phyloP scores from a whole-genome alignment of 2,329 filamentous ascomycete genomes.

The Mariannaea elegans region DNA sequence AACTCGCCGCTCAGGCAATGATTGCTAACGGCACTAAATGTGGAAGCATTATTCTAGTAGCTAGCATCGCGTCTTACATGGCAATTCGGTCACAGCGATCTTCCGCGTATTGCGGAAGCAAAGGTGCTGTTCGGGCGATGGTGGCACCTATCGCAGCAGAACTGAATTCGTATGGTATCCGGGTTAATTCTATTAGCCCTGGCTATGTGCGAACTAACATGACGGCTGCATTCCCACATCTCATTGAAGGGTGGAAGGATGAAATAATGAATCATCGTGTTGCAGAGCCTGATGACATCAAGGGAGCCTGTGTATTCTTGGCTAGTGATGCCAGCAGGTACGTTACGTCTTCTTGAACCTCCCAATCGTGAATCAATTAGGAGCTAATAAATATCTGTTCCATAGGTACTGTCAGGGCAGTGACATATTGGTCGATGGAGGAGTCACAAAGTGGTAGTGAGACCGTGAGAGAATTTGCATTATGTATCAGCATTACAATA shows the following conservation, averaged over 20 bases:
- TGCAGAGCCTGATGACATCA: slow-evolving; percentile 59
- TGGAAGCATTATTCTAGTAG: slow-evolving; percentile 62
- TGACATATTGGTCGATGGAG: slow-evolving; percentile 57
- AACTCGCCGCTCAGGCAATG: slow-evolving; percentile 60
- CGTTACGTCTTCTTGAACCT: slow-evolving; percentile 32
- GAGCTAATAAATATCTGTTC: background rate
- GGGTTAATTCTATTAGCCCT: slow-evolving; percentile 58
- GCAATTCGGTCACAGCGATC: slow-evolving; percentile 58
- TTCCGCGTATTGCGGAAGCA: slow-evolving; percentile 43
- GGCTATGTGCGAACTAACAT: slow-evolving; percentile 55
- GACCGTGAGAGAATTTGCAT: background rate
- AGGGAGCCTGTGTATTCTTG: slow-evolving; percentile 57
- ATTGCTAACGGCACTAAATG: slow-evolving; percentile 58
- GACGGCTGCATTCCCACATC: slow-evolving; percentile 55
- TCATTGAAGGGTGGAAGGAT: slow-evolving; percentile 58
- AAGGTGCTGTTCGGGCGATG: slow-evolving; percentile 39
- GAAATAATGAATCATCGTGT: slow-evolving; percentile 58
- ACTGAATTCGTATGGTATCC: slow-evolving; percentile 50
- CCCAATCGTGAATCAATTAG: background rate
- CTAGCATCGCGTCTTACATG: slow-evolving; percentile 62
- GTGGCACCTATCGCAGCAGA: slow-evolving; percentile 38
- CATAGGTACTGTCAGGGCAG: slow-evolving; percentile 50
- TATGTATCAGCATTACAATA: too few species aligned
- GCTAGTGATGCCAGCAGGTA: slow-evolving; percentile 57
- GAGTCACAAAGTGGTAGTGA: slow-evolving; percentile 49